Base-by-base conservation (phyloP, 2,329 filamentous ascomycete species). In the Thielaviopsis ethacetica region DNA sequence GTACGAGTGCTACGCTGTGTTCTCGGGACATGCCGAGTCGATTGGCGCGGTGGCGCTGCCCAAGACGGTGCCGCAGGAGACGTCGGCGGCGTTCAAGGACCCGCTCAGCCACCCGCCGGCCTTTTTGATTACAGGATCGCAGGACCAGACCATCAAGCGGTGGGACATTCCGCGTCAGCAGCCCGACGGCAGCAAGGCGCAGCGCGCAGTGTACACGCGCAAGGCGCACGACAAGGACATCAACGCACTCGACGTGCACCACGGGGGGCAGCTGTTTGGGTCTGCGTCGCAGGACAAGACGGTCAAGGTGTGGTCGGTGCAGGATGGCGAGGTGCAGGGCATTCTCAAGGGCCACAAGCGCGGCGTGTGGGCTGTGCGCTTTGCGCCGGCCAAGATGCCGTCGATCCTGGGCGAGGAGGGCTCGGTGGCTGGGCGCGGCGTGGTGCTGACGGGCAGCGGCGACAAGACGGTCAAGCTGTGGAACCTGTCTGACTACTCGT, bases 161-260 rank as follows among this genome's bases (percentile, higher is more conserved):
- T 96, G 93, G 89, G 88, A 95, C 62, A 83, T 91, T 22, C 80
- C 83, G 1, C 79, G 80, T 47, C 69, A 79, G 56, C 68, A 73
- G 38, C 73, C 75, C 56, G 69, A 72, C 60, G 64, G 66, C 51
- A 66, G 65, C 19, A 70, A 73, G 53, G 80, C 78, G 62, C 73
- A 82, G 10, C 75, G 83, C 65, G 88, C 88, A 49, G 72, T 84
- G 4, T 98, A 88, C 70, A 97, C 93, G 0, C 82, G 93, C 59
- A 95, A 96, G 71, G 93, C 93, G 0, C 93, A 98, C 71, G 93
- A 98, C 68, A 98, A 98, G 69, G 93, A 98, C 65, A 98, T 98
- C 71, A 98, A 98, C 66, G 90, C 93, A 2, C 80, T 98, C 56
- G 89, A 94, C 63, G 78, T 93, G 12, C 88, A 90, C 63, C 79